Evolutionary conservation across 2,329 filamentous ascomycete genomes (phyloP), one percentile per base, ranked within the genome.

Genomic region (Fusarium setosum): DNA sequence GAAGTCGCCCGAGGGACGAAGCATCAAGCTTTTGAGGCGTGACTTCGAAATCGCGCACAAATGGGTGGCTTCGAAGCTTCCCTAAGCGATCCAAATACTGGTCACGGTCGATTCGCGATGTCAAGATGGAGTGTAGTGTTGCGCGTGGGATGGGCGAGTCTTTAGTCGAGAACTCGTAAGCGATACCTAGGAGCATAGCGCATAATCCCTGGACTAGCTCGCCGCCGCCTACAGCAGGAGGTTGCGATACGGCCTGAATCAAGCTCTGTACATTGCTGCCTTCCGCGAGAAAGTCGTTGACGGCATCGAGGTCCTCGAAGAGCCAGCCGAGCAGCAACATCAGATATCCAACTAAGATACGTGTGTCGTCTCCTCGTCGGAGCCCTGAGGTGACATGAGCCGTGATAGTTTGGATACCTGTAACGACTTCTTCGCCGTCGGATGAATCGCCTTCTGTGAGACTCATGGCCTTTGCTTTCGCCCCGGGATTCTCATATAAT

Each of bases 91-190:
- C 92, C 55, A 96, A 88, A 74, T 97, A 99, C 71, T 90, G 90
- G 70, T 97, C 94, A 68, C 94, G 89, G 35, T 94, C 93, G 71
- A 98, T 86, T 58, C 90, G 88, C 41, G 90, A 88, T 24, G 88
- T 84, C 32, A 99, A 82, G 24, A 97, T 86, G 21, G 91, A 88
- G 72, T 97, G 92, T 41, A 99, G 81, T 10, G 91, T 94, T 21
- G 89, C 84, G 61, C 96, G 87, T 6, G 95, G 88, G 50, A 99
- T 90, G 0, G 96, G 93, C 0, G 95, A 98, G 77, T 99, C 96
- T 75, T 97, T 97, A 1, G 95, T 97, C 10, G 95, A 98, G 73
- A 98, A 99, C 73, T 99, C 96, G 75, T 98, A 99, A 5, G 96
- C 86, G 18, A 96, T 90, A 10, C 95, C 96, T 2, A 98, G 84